phyloP scores from a whole-genome alignment of 371 early-diverging fungal genomes.

The Zopfochytrium polystomum region DNA sequence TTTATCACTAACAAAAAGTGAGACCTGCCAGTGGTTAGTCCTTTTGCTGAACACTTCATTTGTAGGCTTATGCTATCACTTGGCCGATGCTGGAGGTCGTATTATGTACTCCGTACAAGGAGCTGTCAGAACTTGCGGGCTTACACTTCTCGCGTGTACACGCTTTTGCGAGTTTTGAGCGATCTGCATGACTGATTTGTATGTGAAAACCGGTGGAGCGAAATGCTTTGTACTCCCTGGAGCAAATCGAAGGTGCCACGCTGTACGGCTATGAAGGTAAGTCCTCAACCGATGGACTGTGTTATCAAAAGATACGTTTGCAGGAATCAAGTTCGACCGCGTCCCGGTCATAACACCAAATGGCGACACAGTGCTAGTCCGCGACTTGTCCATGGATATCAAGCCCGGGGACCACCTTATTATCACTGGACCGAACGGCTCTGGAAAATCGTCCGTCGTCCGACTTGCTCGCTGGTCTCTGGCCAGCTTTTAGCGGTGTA shows the following conservation, averaged over 20 bases:
- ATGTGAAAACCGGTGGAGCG: constrained; percentile 34
- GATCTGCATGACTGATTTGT: constrained; percentile 44
- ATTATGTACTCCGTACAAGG: constrained; percentile 87
- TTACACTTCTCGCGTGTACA: constrained; percentile 66
- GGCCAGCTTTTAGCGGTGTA: constrained; percentile 80
- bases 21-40: neutral
- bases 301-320: neutral
- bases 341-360: constrained; percentile 51
- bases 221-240: constrained; percentile 34
- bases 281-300: neutral
- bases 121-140: constrained; percentile 84
- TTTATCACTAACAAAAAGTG: constrained; percentile 54
- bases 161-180: constrained; percentile 45
- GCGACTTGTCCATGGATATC: constrained; percentile 41
- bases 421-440: constrained; percentile 79
- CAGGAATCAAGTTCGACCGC: constrained; percentile 33
- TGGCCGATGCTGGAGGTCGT: constrained; percentile 88
- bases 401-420: constrained; percentile 47
- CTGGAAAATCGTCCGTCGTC: constrained; percentile 77
- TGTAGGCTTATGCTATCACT: neutral
- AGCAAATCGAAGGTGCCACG: constrained; percentile 36
- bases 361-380: constrained; percentile 49
- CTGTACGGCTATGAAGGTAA: constrained; percentile 26
- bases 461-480: constrained; percentile 72
- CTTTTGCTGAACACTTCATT: constrained; percentile 4